phyloP scores from a whole-genome alignment of 2,329 filamentous ascomycete genomes.

The Epichloe glyceriae region DNA sequence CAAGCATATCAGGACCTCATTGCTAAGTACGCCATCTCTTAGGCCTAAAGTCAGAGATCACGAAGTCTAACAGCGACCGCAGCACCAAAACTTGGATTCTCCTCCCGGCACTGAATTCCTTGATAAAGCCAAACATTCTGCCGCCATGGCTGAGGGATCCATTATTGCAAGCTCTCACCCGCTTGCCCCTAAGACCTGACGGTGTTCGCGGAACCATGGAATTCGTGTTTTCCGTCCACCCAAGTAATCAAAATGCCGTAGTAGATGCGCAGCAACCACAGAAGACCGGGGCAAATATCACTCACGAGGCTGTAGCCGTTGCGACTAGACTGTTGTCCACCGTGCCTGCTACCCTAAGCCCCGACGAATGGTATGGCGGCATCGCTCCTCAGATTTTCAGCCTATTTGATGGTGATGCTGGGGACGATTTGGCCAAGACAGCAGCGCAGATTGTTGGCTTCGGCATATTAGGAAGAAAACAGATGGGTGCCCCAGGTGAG shows the following conservation, averaged over 20 bases:
- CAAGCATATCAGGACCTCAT: constrained; percentile 34
- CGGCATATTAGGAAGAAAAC: constrained; percentile 51
- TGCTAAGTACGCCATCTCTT: constrained; percentile 26
- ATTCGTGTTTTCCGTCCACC: constrained; percentile 58
- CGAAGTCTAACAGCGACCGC: constrained; percentile 1
- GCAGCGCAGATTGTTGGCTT: constrained; percentile 31
- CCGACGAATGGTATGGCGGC: constrained; percentile 46
- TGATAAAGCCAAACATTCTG: constrained; percentile 47
- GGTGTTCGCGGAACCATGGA: constrained; percentile 57
- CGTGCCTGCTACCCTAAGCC: constrained; percentile 39
- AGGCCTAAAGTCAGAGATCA: too few relatives aligned
- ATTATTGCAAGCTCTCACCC: constrained; percentile 44
- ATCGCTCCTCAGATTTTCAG: constrained; percentile 48
- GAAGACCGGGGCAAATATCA: constrained; percentile 49
- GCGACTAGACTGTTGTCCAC: constrained; percentile 48
- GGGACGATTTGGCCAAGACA: constrained; percentile 22
- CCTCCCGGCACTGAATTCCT: constrained; percentile 46
- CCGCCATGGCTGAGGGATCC: constrained; percentile 47
- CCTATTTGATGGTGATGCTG: constrained; percentile 44
- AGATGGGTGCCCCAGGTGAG: constrained; percentile 48
- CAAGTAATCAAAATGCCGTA: constrained; percentile 31
- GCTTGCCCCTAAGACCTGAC: constrained; percentile 45
- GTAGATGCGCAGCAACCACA: constrained; percentile 31
- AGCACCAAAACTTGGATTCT: constrained; percentile 35
- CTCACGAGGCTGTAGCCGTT: constrained; percentile 53